Evolutionary conservation across 2,329 filamentous ascomycete genomes (phyloP).

Genomic region (Apiospora rasikravindrae): DNA sequence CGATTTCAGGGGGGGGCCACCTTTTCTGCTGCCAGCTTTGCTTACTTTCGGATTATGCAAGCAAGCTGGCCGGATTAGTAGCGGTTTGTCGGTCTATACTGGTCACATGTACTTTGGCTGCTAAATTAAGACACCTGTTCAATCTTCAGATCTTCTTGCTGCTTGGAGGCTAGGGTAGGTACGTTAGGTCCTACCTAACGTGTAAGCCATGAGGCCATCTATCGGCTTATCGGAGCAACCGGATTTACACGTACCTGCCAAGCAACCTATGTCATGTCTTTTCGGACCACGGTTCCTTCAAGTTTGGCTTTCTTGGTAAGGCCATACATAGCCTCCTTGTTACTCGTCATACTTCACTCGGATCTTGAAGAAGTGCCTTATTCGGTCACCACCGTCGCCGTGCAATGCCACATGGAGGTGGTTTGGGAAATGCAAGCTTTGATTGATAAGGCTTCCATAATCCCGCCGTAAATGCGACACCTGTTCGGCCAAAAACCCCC

Average conservation of each 20-base stretch:
- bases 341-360: neutral
- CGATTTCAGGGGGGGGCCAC: neutral
- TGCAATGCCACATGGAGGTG: neutral
- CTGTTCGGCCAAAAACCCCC: neutral
- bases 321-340: neutral
- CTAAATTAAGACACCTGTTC: no score
- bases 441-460: conserved; percentile 14
- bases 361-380: neutral
- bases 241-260: neutral
- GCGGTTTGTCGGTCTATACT: neutral
- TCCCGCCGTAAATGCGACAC: neutral
- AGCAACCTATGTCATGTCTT: neutral
- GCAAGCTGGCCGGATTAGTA: neutral
- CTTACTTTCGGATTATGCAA: conserved; percentile 13
- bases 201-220: neutral
- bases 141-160: no score
- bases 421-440: neutral
- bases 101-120: neutral
- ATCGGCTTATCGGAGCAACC: neutral
- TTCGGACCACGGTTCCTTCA: neutral
- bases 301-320: neutral
- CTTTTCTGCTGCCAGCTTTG: neutral
- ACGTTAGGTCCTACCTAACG: neutral
- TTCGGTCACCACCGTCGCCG: neutral
- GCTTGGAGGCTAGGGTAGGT: no score